Base-by-base conservation (phyloP, 2,329 filamentous ascomycete species). In the Cladosporium sphaerospermum region DNA sequence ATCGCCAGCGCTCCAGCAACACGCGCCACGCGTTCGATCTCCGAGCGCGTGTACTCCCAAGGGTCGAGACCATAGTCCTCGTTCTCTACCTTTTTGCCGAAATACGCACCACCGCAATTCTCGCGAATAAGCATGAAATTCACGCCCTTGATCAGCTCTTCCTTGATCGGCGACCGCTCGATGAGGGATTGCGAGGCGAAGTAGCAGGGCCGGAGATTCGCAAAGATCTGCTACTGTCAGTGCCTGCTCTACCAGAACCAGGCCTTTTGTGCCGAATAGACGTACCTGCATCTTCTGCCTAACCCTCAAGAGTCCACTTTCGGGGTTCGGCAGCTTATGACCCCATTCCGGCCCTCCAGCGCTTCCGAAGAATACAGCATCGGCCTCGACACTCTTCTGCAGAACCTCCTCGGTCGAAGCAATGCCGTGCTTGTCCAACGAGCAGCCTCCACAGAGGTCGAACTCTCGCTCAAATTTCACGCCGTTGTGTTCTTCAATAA, bases 101-200 rank as follows among this genome's bases (percentile, higher is more conserved):
- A 78, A 58, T 77, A 78, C 1, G 74, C 74, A 9, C 76, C 76
- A 6, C 75, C 74, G 55, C 73, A 76, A 56, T 78, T 77, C 62
- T 79, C 76, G 13, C 75, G 65, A 11, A 78, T 70, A 2, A 78
- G 68, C 55, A 78, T 72, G 58, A 78, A 77, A 53, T 77, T 71
- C 14, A 74, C 73, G 4, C 73, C 76, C 1, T 61, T 57, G 19
- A 76, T 73, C 14, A 76, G 65, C 7, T 73, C 70, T 2, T 68
- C 58, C 56, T 75, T 77, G 54, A 79, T 68, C 1, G 76, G 74
- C 0, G 71, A 74, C 13, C 70, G 63, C 6, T 67, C 65, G 3
- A 66, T 54, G 44, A 67, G 58, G 7, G 11, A 71, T 64, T 73
- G 72, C 1, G 70, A 71, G 1, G 72, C 72, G 16, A 76, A 70